Evolutionary conservation across 148 eudicot genomes (phyloP).

Genomic region (Rhododendron molle): DNA sequence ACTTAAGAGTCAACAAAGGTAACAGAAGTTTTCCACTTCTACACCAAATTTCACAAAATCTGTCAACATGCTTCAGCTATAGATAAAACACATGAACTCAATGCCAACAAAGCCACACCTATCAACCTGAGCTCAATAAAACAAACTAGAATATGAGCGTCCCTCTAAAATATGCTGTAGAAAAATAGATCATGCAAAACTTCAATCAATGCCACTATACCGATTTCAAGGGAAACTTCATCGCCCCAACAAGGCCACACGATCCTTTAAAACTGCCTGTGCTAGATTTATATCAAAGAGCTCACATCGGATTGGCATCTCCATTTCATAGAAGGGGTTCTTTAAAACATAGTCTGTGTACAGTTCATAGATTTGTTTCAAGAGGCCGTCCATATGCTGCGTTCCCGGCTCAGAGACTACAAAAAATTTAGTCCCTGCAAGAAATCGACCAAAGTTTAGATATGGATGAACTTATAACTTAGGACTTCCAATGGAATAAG

Average conservation of each 20-base stretch:
- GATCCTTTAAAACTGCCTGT: slow-evolving; percentile 82
- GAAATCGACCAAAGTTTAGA: background rate
- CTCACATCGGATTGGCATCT: slow-evolving; percentile 98
- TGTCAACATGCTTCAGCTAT: background rate
- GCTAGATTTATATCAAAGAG: slow-evolving; percentile 79
- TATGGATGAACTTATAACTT: background rate
- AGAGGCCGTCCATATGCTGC: slow-evolving; percentile 57
- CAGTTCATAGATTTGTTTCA: slow-evolving; percentile 74
- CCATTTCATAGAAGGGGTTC: slow-evolving; percentile 96
- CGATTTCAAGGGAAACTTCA: slow-evolving; percentile 21
- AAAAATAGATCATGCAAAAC: background rate
- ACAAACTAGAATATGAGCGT: background rate
- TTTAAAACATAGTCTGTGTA: slow-evolving; percentile 88
- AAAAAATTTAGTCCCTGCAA: slow-evolving; percentile 77
- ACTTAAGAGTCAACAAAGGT: background rate
- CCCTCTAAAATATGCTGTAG: background rate
- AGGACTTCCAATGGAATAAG: background rate
- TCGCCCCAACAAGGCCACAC: slow-evolving; percentile 70
- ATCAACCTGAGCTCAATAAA: background rate
- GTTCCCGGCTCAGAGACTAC: slow-evolving; percentile 82
- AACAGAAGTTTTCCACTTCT: background rate
- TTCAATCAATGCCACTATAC: background rate
- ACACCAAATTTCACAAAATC: background rate
- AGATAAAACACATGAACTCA: background rate
- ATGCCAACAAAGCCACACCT: background rate